phyloP scores from a whole-genome alignment of 106 monocot species.

The Platanthera guangdongensis region DNA sequence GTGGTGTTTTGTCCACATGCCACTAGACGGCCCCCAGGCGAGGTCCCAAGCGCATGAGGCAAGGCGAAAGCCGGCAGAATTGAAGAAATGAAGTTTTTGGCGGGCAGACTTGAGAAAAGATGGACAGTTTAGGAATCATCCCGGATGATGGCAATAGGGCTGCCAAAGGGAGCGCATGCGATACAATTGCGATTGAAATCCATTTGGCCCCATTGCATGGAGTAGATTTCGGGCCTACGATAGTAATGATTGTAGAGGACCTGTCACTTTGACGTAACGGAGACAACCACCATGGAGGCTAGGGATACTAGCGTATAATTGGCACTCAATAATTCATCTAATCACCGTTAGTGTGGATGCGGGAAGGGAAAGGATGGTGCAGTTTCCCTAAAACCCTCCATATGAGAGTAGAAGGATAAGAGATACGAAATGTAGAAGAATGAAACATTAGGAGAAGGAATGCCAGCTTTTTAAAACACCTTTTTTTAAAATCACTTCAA shows the following conservation, averaged over 20 bases:
- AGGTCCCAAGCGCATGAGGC: constrained; percentile 68
- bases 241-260: constrained; percentile 86
- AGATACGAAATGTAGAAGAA: no score
- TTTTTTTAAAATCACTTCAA: no score
- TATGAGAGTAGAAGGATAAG: no score
- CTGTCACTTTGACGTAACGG: constrained; percentile 95
- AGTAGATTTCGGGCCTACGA: constrained; percentile 68
- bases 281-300: constrained; percentile 38
- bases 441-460: no score
- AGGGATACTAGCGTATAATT: background rate
- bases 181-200: constrained; percentile 82
- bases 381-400: no score
- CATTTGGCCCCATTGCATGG: constrained; percentile 59
- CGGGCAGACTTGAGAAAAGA: constrained; percentile 47
- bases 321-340: no score
- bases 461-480: no score
- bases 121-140: constrained; percentile 97
- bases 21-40: no score
- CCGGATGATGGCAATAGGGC: constrained; percentile 86
- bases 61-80: constrained; percentile 32
- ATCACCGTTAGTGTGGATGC: no score
- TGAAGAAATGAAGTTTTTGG: constrained; percentile 69
- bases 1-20: constrained; percentile 41
- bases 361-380: no score
- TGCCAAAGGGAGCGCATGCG: constrained; percentile 88